Conservation (phyloP, 257 asterid species). For the Avicennia marina region DNA sequence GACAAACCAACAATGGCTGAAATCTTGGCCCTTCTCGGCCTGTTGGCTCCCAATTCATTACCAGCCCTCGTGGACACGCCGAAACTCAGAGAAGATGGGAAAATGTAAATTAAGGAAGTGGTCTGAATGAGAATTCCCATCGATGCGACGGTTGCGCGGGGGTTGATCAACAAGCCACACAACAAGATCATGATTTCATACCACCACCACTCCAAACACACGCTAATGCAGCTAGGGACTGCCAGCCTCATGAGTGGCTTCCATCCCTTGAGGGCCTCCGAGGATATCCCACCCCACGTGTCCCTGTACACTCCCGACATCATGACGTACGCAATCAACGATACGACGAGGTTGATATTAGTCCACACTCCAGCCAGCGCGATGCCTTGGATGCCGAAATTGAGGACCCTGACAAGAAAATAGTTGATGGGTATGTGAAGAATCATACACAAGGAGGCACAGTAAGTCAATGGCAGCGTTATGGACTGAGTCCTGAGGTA, state of each 20-base stretch:
- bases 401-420: conserved; percentile 46
- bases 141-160: conserved; percentile 69
- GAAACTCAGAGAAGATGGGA: too few species aligned
- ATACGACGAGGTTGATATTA: conserved; percentile 47
- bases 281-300: conserved; percentile 52
- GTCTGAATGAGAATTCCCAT: conserved; percentile 81
- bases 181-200: conserved; percentile 75
- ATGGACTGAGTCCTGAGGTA: conserved; percentile 71
- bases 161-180: conserved; percentile 54
- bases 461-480: conserved; percentile 59
- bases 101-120: conserved; percentile 73
- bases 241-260: conserved; percentile 45
- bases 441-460: conserved; percentile 49
- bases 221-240: conserved; percentile 75
- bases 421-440: conserved; percentile 60
- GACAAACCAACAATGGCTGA: conserved; percentile 62
- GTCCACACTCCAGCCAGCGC: conserved; percentile 64
- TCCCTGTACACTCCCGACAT: conserved; percentile 46
- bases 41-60: conserved; percentile 55
- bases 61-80: conserved; percentile 77
- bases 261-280: conserved; percentile 59
- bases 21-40: conserved; percentile 47
- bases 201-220: conserved; percentile 95
- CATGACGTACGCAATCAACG: conserved; percentile 38
- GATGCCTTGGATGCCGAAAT: conserved; percentile 55